Evolutionary conservation across 1,284 basidiomycete genomes (phyloP).

Genomic region (Pseudozyma thailandica): DNA sequence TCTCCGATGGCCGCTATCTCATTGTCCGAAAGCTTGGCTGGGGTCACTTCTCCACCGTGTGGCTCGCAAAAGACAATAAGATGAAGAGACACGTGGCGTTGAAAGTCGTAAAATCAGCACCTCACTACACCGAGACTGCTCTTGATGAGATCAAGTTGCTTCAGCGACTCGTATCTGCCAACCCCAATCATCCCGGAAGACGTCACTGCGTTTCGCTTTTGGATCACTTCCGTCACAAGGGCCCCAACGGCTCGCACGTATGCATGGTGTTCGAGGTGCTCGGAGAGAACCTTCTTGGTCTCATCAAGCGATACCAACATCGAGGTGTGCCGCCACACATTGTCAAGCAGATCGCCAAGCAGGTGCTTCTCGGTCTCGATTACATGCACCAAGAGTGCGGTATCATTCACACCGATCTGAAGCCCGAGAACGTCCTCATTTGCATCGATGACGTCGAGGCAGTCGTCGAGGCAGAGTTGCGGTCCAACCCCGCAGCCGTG

Average conservation of each 20-base stretch:
- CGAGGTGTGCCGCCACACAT: conserved; percentile 93
- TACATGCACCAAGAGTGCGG: conserved; percentile 98
- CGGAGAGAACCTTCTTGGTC: conserved; percentile 95
- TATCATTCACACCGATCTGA: conserved; percentile 85
- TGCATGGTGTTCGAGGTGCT: conserved; percentile 99
- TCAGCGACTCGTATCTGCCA: conserved; percentile 90
- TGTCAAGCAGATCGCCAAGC: conserved; percentile 96
- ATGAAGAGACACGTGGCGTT: conserved; percentile 95
- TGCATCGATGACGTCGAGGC: conserved; percentile 96
- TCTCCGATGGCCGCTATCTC: conserved; percentile 86
- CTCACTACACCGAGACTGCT: conserved; percentile 96
- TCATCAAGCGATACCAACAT: conserved; percentile 95
- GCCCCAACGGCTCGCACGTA: conserved; percentile 95
- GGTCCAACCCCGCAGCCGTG: conserved; percentile 73
- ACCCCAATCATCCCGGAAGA: conserved; percentile 70
- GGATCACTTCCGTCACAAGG: conserved; percentile 95
- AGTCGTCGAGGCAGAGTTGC: conserved; percentile 88
- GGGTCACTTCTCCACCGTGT: conserved; percentile 83
- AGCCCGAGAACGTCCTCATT: conserved; percentile 97
- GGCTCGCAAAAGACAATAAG: conserved; percentile 72
- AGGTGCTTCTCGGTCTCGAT: conserved; percentile 91
- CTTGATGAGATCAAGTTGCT: conserved; percentile 98
- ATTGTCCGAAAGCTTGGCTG: conserved; percentile 97
- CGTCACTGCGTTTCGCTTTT: conserved; percentile 86
- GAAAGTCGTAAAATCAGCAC: conserved; percentile 98